Evolutionary conservation across 2,329 filamentous ascomycete species (phyloP).

Genomic region (Colletotrichum lentis): DNA sequence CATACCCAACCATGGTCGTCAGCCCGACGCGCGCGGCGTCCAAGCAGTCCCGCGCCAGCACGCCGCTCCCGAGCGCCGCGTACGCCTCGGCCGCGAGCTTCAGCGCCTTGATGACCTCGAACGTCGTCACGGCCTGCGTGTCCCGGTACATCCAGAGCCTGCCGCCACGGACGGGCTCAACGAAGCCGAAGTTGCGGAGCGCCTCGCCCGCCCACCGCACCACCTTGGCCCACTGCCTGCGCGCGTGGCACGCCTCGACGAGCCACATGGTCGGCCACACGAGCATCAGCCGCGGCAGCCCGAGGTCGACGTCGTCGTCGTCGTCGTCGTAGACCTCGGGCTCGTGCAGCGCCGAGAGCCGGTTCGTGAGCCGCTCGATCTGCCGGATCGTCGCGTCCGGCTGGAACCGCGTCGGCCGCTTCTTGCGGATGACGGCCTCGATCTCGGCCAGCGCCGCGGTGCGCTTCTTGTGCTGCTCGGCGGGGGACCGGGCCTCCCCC

Average conservation of each 20-base stretch:
- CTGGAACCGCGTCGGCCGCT: constrained; percentile 39
- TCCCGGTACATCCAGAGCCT: constrained; percentile 42
- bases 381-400: constrained; percentile 46
- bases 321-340: constrained; percentile 44
- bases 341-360: constrained; percentile 48
- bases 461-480: constrained; percentile 39
- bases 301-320: no score
- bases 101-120: constrained; percentile 48
- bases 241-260: constrained; percentile 45
- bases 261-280: constrained; percentile 51
- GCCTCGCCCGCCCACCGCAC: constrained; percentile 44
- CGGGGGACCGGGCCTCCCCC: constrained; percentile 42
- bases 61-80: constrained; percentile 42
- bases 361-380: constrained; percentile 44
- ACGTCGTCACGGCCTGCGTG: constrained; percentile 44
- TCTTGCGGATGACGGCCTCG: constrained; percentile 45
- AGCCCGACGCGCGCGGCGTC: constrained; percentile 46
- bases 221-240: constrained; percentile 47
- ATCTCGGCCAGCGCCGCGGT: constrained; percentile 40
- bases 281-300: constrained; percentile 46
- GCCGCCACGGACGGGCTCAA: constrained; percentile 39
- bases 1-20: constrained; percentile 46
- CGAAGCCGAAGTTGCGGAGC: constrained; percentile 48
- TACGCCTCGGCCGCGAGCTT: constrained; percentile 45
- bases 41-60: constrained; percentile 42